Evolutionary conservation across 2,329 filamentous ascomycete species (phyloP), one percentile per base, ranked within the genome.

Genomic region (Mollisiaceae sp.): DNA sequence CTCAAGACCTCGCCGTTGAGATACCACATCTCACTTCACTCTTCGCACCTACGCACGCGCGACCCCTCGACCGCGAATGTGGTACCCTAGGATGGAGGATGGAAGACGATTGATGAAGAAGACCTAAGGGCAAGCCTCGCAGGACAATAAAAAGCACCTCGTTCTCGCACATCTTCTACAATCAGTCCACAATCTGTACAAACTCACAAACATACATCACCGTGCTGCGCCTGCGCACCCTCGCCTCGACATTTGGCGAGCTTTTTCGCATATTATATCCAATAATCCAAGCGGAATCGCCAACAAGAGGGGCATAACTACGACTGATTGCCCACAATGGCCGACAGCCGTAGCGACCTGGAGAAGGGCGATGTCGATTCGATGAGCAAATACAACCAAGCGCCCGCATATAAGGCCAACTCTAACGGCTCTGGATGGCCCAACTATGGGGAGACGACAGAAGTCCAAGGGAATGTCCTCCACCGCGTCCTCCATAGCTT

Each of bases 401-500:
- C 45, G 45, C 45, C n/a, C n/a, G 18, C 50, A 14, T 27, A 54
- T 8, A 18, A n/a, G 14, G 12, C 14, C 6, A 68, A 72, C 45
- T 65, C 64, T 32, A 70, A 66, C n/a, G 62, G 65, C 35, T 69
- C 65, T 36, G 66, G 68, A 11, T 66, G 65, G 41, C 67, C 71
- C 36, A 72, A 70, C 32, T 72, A 74, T 41, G 72, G 71, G 45
- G 69, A 70, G 56, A 70, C 66, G 12, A 70, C 65, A 1, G 63
- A 69, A 47, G 50, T 72, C 9, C 58, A 61, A 14, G 68, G 65
- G 57, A 60, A 61, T 22, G 27, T 68, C 8, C 64, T 60, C 5
- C 63, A 66, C n/a, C 67, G 70, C 5, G 41, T 75, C 4, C 47
- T 71, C 2, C 68, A 75, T 22, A 73, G 70, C 56, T 76, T 77